These are phyloP conservation scores for Xylariaceae sp. DNA, from an alignment of 2,329 filamentous ascomycete species.

Conservation along the genomic window DNA sequence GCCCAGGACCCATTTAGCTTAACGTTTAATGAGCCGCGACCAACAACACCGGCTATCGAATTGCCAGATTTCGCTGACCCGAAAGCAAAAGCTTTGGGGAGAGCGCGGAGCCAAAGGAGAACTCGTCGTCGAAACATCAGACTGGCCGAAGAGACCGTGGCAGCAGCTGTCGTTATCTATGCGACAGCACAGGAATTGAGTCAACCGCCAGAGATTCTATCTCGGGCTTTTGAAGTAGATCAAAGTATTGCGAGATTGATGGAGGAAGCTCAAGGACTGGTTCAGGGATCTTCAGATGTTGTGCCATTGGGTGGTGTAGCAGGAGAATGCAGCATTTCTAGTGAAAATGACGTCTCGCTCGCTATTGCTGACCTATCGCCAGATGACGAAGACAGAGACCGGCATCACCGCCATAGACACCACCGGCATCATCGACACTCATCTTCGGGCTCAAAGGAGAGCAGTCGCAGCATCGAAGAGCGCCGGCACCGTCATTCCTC, in stretches of 20 bases:
- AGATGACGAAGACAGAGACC: conserved; percentile 47
- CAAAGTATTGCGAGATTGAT: conserved; percentile 20
- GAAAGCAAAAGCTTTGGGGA: conserved; percentile 39
- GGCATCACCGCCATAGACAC: conserved; percentile 37
- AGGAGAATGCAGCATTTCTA: conserved; percentile 30
- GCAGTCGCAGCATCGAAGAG: conserved; percentile 31
- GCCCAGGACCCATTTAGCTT: conserved; percentile 8
- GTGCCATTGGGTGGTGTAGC: conserved; percentile 22
- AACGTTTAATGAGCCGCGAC: conserved; percentile 32
- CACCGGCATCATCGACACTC: conserved; percentile 31
- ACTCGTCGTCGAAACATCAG: conserved; percentile 45
- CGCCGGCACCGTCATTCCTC: conserved; percentile 30
- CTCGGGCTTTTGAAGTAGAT: conserved; percentile 21
- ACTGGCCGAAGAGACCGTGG: conserved; percentile 51
- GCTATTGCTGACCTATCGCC: conserved; percentile 55
- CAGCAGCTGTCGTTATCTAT: conserved; percentile 53
- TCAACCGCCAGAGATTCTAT: conserved; percentile 31
- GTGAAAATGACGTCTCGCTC: conserved; percentile 40
- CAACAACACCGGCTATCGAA: conserved; percentile 47
- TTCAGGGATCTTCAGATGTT: conserved; percentile 23
- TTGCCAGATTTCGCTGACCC: conserved; percentile 42
- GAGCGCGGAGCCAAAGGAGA: conserved; percentile 43
- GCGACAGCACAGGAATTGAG: conserved; percentile 49
- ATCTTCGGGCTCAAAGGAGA: conserved; percentile 16
- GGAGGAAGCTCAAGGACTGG: conserved; percentile 16